Conservation (phyloP, 306 rosid species). For the Datisca glomerata region DNA sequence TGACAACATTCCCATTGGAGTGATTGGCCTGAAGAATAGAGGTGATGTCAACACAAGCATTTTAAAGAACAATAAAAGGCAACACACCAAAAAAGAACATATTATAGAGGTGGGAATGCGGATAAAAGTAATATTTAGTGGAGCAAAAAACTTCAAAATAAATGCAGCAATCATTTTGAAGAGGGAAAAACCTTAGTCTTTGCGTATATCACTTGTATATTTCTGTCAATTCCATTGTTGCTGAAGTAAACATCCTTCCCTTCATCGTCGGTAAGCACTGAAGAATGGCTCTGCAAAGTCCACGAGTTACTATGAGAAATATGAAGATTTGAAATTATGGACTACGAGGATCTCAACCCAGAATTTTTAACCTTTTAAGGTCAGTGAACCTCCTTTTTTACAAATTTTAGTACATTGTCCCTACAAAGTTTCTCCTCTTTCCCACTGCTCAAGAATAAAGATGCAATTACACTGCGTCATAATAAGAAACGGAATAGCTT, state of each 20-base stretch:
- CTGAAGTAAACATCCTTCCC: slow-evolving; percentile 40
- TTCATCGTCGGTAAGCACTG: slow-evolving; percentile 80
- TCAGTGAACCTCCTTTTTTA: too few relatives aligned
- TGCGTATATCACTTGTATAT: slow-evolving; percentile 32
- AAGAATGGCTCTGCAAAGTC: slow-evolving; percentile 75
- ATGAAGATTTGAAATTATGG: not conserved
- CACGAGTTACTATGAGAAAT: slow-evolving; percentile 3
- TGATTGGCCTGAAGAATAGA: slow-evolving; percentile 38
- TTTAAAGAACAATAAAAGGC: slow-evolving; percentile 7
- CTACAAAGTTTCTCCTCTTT: not conserved
- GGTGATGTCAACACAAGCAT: slow-evolving; percentile 12
- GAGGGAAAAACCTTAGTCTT: slow-evolving; percentile 44
- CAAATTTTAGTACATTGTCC: too few relatives aligned
- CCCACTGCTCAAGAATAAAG: too few relatives aligned
- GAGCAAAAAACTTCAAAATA: not conserved
- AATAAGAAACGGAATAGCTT: slow-evolving; percentile 20
- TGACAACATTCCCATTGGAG: slow-evolving; percentile 24
- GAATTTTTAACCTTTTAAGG: too few relatives aligned
- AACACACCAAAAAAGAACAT: too few relatives aligned
- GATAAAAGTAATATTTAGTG: slow-evolving; percentile 4
- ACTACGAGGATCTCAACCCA: not conserved
- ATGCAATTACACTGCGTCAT: too few relatives aligned
- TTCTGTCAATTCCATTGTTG: slow-evolving; percentile 41
- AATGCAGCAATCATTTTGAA: not conserved
- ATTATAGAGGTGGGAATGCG: too few relatives aligned